Conservation (phyloP, 2,329 filamentous ascomycete species). For the Neoascochyta sp. region DNA sequence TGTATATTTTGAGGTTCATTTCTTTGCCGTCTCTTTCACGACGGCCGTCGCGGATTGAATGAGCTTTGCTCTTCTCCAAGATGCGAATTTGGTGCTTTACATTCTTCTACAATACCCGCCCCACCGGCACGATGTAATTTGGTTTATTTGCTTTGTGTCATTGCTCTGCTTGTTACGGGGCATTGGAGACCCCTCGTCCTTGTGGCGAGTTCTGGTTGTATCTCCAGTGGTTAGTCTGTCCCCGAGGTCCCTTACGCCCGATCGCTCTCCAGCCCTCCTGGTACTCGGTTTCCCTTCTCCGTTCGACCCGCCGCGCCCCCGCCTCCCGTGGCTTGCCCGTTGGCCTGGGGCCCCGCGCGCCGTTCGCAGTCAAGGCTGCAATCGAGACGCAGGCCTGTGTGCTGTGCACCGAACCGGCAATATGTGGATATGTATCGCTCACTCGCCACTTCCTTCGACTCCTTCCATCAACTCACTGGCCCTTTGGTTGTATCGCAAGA, state of each 20-base stretch:
- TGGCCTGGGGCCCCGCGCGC: slow-evolving; percentile 23
- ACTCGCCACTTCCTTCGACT: slow-evolving; percentile 31
- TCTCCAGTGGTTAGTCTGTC: slow-evolving; percentile 41
- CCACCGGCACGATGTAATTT: slow-evolving; percentile 30
- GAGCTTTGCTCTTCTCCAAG: slow-evolving; percentile 35
- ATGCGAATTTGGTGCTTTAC: slow-evolving; percentile 37
- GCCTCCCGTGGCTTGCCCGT: slow-evolving; percentile 41
- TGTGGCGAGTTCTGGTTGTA: slow-evolving; percentile 21
- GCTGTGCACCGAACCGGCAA: slow-evolving; percentile 40
- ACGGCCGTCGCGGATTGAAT: slow-evolving; percentile 38
- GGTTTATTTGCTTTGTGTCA: slow-evolving; percentile 34
- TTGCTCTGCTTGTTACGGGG: slow-evolving; percentile 37
- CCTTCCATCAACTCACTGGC: slow-evolving; percentile 29
- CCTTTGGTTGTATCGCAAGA: slow-evolving; percentile 36
- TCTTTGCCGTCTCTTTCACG: slow-evolving; percentile 33
- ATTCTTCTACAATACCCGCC: slow-evolving; percentile 19
- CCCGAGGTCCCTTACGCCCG: slow-evolving; percentile 45
- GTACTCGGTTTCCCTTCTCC: slow-evolving; percentile 28
- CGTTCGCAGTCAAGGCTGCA: slow-evolving; percentile 25
- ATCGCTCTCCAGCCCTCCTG: slow-evolving; percentile 37
- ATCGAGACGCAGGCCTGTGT: slow-evolving; percentile 18
- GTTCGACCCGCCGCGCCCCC: slow-evolving; percentile 17
- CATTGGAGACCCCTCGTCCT: slow-evolving; percentile 11
- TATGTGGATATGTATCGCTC: slow-evolving; percentile 45
- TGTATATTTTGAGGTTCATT: slow-evolving; percentile 36